Conservation (phyloP, 179 eudicot species). For the Actinidia arguta region DNA sequence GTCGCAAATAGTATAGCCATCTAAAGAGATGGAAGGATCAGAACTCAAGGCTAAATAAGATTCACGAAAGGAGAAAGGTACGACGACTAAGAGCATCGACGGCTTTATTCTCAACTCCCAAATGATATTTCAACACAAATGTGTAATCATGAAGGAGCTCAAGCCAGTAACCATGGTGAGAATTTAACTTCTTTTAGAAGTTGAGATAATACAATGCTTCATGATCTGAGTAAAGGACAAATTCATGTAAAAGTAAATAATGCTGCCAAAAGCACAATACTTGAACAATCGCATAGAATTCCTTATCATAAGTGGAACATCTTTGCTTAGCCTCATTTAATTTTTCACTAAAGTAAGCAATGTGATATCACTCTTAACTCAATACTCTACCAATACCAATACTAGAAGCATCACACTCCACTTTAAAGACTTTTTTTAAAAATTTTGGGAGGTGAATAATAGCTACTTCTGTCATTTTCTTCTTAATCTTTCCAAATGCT, state of each 20-base stretch:
- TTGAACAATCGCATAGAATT: neutral
- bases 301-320: neutral
- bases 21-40: no score
- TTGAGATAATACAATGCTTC: neutral
- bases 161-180: neutral
- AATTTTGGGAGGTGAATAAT: no score
- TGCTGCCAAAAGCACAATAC: neutral
- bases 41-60: no score
- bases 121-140: neutral
- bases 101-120: neutral
- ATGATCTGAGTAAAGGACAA: neutral
- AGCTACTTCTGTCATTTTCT: no score
- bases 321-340: neutral
- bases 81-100: neutral
- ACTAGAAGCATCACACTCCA: neutral
- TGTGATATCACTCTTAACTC: neutral
- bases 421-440: no score
- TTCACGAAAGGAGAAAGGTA: neutral
- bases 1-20: no score
- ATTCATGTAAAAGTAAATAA: neutral
- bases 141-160: neutral
- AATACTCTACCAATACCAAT: neutral
- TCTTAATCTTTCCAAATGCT: no score
- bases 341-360: neutral
- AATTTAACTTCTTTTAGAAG: neutral